A percentile compares a stretch with the other conserved stretches of the same genome.
These are phyloP conservation scores for Zoysia japonica DNA, from an alignment of 176 grass and related monocot species.

Conservation along the genomic window DNA sequence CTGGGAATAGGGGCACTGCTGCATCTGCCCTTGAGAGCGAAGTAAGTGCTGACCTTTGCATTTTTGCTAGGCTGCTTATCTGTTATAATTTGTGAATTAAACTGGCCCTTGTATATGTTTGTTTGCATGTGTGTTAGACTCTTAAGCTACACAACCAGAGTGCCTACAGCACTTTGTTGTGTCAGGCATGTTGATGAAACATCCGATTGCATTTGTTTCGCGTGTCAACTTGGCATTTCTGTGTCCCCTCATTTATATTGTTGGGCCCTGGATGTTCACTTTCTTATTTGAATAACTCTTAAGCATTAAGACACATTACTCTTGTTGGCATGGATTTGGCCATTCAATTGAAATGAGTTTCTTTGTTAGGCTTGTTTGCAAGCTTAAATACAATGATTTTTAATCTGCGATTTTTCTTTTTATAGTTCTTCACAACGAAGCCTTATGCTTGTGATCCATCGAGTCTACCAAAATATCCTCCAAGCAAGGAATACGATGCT, in stretches of 20 bases:
- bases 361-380: conserved; percentile 8
- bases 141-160: not conserved
- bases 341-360: conserved; percentile 19
- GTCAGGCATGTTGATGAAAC: not conserved
- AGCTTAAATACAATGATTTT: conserved; percentile 15
- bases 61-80: conserved; percentile 2
- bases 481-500: conserved; percentile 96
- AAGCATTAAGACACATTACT: conserved; percentile 20
- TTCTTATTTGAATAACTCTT: conserved; percentile 1
- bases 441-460: conserved; percentile 91
- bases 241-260: not conserved
- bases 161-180: not conserved
- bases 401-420: conserved; percentile 30
- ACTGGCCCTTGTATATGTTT: conserved; percentile 13
- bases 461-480: conserved; percentile 96
- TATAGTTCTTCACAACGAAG: conserved; percentile 65
- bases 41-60: conserved; percentile 48
- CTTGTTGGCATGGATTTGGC: not conserved
- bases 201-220: not conserved
- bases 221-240: not conserved
- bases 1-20: conserved; percentile 70
- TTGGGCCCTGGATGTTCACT: not conserved
- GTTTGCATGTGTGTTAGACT: not conserved
- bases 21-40: conserved; percentile 81
- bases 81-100: not conserved